phyloP scores from a whole-genome alignment of 208 protist genomes.

The Angomonas deanei region DNA sequence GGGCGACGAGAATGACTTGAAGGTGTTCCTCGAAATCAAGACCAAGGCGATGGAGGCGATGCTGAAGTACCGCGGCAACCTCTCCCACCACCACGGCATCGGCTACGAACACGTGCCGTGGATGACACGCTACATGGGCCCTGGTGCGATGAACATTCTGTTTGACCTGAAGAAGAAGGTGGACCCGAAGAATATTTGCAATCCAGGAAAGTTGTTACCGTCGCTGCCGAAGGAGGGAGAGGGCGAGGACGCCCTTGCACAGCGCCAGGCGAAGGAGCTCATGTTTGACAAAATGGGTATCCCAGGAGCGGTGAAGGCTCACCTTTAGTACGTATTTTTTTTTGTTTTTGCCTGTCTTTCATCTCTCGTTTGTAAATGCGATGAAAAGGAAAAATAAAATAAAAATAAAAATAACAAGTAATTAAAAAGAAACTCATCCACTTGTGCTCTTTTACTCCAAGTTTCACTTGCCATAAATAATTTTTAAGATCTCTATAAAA shows the following conservation, averaged over 20 bases:
- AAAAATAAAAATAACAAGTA: conserved; percentile 6
- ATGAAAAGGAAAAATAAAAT: not conserved
- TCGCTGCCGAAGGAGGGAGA: conserved; percentile 34
- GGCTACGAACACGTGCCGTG: conserved; percentile 92
- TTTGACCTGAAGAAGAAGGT: conserved; percentile 68
- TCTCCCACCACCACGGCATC: conserved; percentile 90
- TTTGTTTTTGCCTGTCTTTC: not conserved
- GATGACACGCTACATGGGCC: conserved; percentile 83
- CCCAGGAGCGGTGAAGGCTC: conserved; percentile 44
- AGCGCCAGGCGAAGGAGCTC: conserved; percentile 50
- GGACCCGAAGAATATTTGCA: conserved; percentile 90
- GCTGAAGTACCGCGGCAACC: conserved; percentile 74
- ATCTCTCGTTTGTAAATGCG: not conserved
- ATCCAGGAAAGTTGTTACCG: conserved; percentile 88
- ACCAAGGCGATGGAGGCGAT: conserved; percentile 84
- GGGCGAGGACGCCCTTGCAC: conserved; percentile 20
- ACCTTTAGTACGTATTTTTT: conserved; percentile 21
- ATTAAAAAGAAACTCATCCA: not conserved
- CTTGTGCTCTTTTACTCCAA: not conserved
- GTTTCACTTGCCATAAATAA: not conserved
- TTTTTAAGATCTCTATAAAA: not conserved
- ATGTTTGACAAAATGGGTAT: conserved; percentile 93
- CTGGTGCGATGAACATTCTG: conserved; percentile 59
- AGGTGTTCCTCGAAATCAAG: conserved; percentile 86
- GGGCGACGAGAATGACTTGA: conserved; percentile 84